phyloP scores from a whole-genome alignment of 108 stramenopile species.

The Cyclotella baltica region DNA sequence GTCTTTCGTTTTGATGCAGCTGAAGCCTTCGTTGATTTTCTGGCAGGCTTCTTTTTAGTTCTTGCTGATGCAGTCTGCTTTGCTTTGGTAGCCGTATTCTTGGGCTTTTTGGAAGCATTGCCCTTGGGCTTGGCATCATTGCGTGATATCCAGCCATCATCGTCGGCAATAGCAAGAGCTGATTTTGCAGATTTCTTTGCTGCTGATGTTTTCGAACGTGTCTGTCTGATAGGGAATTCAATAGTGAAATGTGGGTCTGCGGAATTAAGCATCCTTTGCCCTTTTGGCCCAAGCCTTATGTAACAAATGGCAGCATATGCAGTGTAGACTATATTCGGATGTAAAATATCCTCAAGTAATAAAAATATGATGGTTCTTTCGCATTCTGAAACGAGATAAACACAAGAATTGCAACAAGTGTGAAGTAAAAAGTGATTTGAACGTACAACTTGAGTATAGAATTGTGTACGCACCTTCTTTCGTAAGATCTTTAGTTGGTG shows the following conservation, averaged over 20 bases:
- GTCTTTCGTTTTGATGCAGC: slow-evolving; percentile 30
- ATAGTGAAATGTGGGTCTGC: slow-evolving; percentile 37
- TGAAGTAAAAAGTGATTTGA: background rate
- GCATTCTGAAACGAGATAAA: slow-evolving; percentile 19
- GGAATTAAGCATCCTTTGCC: slow-evolving; percentile 28
- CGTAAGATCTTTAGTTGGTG: slow-evolving; percentile 72
- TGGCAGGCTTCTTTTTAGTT: slow-evolving; percentile 2
- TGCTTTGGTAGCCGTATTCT: slow-evolving; percentile 10
- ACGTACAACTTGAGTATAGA: background rate
- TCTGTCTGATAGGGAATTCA: slow-evolving; percentile 34
- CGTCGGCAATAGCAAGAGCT: slow-evolving; percentile 25
- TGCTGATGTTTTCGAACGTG: slow-evolving; percentile 1
- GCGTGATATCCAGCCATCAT: slow-evolving; percentile 53
- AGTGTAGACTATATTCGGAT: slow-evolving; percentile 56
- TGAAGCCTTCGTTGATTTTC: slow-evolving; percentile 1
- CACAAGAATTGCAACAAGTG: background rate
- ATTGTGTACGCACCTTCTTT: slow-evolving; percentile 64
- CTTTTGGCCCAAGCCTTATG: slow-evolving; percentile 37
- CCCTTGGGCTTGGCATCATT: slow-evolving; percentile 32
- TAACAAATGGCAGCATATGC: slow-evolving; percentile 54
- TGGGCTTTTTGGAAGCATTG: slow-evolving; percentile 16
- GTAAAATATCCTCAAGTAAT: slow-evolving; percentile 62
- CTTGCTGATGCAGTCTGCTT: slow-evolving; percentile 3
- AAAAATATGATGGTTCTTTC: slow-evolving; percentile 37
- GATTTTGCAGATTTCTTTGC: slow-evolving; percentile 27